phyloP scores from a whole-genome alignment of 2,329 filamentous ascomycete genomes.

The Phaeoacremonium minimum region DNA sequence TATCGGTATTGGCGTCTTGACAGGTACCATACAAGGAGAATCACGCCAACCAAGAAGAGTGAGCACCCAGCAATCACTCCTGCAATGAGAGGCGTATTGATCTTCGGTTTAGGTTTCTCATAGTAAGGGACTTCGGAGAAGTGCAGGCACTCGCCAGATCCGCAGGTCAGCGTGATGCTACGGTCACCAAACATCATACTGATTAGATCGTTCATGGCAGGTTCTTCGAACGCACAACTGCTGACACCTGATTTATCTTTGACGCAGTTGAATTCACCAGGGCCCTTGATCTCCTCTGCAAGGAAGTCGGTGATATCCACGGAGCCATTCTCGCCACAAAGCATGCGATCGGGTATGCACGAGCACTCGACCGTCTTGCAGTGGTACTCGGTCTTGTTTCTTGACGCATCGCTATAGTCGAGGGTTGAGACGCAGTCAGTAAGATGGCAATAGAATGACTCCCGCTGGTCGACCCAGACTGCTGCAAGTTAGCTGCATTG shows the following conservation, averaged over 20 bases:
- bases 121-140: slow-evolving; percentile 92
- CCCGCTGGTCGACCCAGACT: slow-evolving; percentile 92
- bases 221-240: slow-evolving; percentile 81
- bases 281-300: slow-evolving; percentile 75
- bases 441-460: slow-evolving; percentile 95
- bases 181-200: slow-evolving; percentile 84
- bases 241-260: slow-evolving; percentile 59
- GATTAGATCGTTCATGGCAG: slow-evolving; percentile 88
- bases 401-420: slow-evolving; percentile 56
- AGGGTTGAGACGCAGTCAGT: slow-evolving; percentile 73
- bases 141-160: slow-evolving; percentile 88
- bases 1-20: slow-evolving; percentile 67
- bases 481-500: slow-evolving; percentile 6
- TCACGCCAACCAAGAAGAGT: slow-evolving; percentile 83
- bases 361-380: slow-evolving; percentile 83
- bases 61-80: slow-evolving; percentile 83
- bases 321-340: slow-evolving; percentile 87
- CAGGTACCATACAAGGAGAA: slow-evolving; percentile 82
- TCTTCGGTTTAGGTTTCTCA: slow-evolving; percentile 80
- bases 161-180: slow-evolving; percentile 79
- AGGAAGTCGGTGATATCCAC: slow-evolving; percentile 92
- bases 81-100: slow-evolving; percentile 95
- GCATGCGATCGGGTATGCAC: slow-evolving; percentile 87
- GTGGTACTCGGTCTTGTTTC: slow-evolving; percentile 79
- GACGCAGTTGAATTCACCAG: slow-evolving; percentile 76